Percentiles rank a stretch among this genome's conserved stretches.
Evolutionary conservation across 345 rosid genomes (phyloP).

Genomic region (Brassica nigra): DNA sequence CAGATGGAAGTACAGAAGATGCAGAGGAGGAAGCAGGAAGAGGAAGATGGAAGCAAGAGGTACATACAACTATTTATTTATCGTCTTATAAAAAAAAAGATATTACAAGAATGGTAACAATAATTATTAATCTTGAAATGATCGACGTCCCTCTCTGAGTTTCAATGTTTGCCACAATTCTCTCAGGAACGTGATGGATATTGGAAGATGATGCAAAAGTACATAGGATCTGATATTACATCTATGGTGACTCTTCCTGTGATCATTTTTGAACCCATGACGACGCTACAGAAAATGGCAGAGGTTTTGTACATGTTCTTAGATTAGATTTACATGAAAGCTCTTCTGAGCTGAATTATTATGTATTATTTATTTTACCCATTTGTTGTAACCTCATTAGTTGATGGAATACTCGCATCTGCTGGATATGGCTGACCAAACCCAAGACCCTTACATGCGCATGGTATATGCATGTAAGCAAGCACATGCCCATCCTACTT

Average conservation of each 20-base stretch:
- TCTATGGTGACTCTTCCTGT: conserved; percentile 97
- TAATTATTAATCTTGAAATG: neutral
- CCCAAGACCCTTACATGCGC: conserved; percentile 89
- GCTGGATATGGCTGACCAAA: conserved; percentile 75
- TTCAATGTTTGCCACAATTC: neutral
- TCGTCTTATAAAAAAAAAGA: neutral
- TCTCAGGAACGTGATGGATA: conserved; percentile 33
- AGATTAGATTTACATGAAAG: neutral
- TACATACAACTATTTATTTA: conserved; percentile 11
- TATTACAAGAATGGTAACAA: neutral
- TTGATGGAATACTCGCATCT: conserved; percentile 90
- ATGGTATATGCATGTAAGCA: conserved; percentile 80
- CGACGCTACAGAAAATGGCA: conserved; percentile 89
- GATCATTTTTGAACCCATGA: conserved; percentile 80
- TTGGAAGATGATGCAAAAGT: conserved; percentile 40
- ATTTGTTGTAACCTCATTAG: conserved; percentile 44
- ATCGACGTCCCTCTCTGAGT: neutral
- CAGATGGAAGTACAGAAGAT: conserved; percentile 89
- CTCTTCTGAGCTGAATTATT: neutral
- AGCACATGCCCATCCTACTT: neutral
- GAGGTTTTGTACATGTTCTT: conserved; percentile 58
- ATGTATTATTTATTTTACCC: neutral
- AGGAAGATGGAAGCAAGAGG: conserved; percentile 96
- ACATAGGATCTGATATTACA: conserved; percentile 60
- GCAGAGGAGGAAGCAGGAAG: conserved; percentile 87